Evolutionary conservation across 257 asterid genomes (phyloP).

Genomic region (Capsicum pubescens): DNA sequence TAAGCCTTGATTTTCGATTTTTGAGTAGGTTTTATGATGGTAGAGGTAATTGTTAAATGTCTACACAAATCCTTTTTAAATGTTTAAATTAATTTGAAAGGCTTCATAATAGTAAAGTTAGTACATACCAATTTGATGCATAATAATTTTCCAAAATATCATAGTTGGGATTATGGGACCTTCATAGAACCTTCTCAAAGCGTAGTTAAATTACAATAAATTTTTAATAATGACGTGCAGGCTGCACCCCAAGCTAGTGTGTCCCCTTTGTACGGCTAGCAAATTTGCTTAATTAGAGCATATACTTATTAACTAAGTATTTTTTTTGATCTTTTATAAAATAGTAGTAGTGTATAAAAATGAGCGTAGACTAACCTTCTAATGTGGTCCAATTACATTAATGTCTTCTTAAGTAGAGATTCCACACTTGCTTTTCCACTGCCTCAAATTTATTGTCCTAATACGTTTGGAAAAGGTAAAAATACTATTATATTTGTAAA

Average conservation of each 20-base stretch:
- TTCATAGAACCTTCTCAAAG: neutral
- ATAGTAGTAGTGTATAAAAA: neutral
- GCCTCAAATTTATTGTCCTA: no score
- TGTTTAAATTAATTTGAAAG: neutral
- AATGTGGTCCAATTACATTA: neutral
- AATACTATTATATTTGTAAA: no score
- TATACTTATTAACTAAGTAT: neutral
- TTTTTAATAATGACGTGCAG: neutral
- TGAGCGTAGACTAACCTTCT: neutral
- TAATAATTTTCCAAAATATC: neutral
- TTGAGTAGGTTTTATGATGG: neutral
- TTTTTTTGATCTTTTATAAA: no score
- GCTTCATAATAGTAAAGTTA: no score
- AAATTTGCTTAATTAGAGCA: constrained; percentile 14
- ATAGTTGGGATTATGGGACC: neutral
- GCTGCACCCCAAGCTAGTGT: neutral
- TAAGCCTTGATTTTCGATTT: neutral
- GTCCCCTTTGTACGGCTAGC: neutral
- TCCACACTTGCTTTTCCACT: no score
- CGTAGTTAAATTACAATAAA: neutral
- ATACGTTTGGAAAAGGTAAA: no score
- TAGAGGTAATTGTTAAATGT: neutral
- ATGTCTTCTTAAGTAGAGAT: neutral
- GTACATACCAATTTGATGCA: neutral
- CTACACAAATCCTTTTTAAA: neutral